Evolutionary conservation across 140 eudicot genomes (phyloP).

Genomic region (Eryngium alpinum): DNA sequence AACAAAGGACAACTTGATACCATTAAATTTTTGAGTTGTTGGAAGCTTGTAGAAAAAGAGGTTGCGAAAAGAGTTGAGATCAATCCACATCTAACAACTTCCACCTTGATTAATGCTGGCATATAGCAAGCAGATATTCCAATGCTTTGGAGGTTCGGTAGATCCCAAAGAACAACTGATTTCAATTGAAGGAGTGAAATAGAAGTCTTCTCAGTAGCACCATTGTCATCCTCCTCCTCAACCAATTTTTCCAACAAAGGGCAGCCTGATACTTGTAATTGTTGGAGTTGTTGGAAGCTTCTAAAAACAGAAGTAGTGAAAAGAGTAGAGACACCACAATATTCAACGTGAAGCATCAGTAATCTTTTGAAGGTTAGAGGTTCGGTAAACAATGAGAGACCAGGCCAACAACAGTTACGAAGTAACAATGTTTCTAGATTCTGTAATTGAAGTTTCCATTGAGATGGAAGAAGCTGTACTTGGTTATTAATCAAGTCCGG

Average conservation of each 20-base stretch:
- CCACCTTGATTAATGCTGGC: too few relatives aligned
- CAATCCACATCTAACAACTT: too few relatives aligned
- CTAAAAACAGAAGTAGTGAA: not conserved
- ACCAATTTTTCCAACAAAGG: not conserved
- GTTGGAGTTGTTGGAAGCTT: not conserved
- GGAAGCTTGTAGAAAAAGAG: too few relatives aligned
- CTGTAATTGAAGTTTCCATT: not conserved
- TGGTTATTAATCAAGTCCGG: not conserved
- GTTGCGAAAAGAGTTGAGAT: too few relatives aligned
- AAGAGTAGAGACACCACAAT: not conserved
- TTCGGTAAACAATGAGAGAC: too few relatives aligned
- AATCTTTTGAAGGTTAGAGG: not conserved
- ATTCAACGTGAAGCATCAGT: not conserved
- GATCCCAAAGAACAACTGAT: too few relatives aligned
- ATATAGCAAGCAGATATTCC: too few relatives aligned
- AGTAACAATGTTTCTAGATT: not conserved
- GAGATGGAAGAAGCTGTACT: not conserved
- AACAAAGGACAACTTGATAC: too few relatives aligned
- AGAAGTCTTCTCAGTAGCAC: too few relatives aligned
- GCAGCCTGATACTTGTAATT: not conserved
- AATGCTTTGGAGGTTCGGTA: too few relatives aligned
- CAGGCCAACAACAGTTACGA: not conserved
- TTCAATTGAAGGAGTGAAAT: too few relatives aligned
- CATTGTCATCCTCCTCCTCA: not conserved
- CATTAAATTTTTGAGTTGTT: too few relatives aligned